Evolutionary conservation across 2,329 filamentous ascomycete genomes (phyloP).

Genomic region (Phaeosphaeria sp.): DNA sequence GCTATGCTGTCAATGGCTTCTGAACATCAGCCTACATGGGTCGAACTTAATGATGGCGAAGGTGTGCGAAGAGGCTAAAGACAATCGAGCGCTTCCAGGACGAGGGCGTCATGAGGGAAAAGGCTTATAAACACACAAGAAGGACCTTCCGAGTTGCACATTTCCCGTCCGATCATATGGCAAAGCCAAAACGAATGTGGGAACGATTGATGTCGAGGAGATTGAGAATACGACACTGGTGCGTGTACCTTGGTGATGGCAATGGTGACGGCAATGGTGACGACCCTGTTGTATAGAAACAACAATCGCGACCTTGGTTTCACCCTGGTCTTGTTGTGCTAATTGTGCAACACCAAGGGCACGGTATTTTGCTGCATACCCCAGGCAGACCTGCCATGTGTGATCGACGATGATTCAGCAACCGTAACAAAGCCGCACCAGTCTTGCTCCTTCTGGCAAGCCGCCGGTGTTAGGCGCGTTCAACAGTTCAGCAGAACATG

Average conservation of each 20-base stretch:
- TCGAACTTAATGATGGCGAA: not conserved
- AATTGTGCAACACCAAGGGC: not conserved
- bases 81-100: too few relatives aligned
- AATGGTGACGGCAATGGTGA: too few relatives aligned
- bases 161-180: not conserved
- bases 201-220: not conserved
- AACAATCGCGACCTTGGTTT: not conserved
- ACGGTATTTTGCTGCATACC: conserved; percentile 4
- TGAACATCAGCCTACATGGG: not conserved
- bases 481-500: conserved; percentile 25
- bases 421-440: conserved; percentile 13
- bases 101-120: too few relatives aligned
- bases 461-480: conserved; percentile 31
- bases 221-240: not conserved
- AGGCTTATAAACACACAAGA: too few relatives aligned
- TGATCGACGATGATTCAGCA: conserved; percentile 21
- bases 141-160: not conserved
- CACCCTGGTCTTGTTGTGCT: not conserved
- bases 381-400: conserved; percentile 12
- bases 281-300: not conserved
- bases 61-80: too few relatives aligned
- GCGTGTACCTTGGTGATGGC: not conserved
- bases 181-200: not conserved
- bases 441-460: conserved; percentile 22
- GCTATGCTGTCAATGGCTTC: not conserved